Percentiles rank a stretch among this genome's conserved stretches.
phyloP scores from a whole-genome alignment of 2,329 filamentous ascomycete genomes.

The Calonectria pseudoturangicola region DNA sequence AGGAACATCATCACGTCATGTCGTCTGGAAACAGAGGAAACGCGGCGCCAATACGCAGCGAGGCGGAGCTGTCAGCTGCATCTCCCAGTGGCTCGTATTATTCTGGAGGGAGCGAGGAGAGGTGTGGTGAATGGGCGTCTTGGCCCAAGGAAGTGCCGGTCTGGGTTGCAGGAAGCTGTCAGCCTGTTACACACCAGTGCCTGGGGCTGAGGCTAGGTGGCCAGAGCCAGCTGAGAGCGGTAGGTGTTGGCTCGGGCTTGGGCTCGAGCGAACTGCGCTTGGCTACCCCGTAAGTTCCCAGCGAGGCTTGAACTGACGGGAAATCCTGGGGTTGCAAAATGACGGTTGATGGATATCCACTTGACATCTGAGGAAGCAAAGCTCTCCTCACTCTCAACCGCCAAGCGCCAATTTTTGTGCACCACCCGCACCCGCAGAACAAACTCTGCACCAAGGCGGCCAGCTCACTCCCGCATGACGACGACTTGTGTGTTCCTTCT shows the following conservation, averaged over 20 bases:
- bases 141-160: slow-evolving; percentile 23
- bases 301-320: slow-evolving; percentile 8
- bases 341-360: slow-evolving; percentile 17
- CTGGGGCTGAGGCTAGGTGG: slow-evolving; percentile 40
- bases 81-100: slow-evolving; percentile 33
- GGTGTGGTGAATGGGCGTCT: slow-evolving; percentile 2
- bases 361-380: background rate
- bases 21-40: slow-evolving; percentile 17
- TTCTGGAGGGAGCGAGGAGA: slow-evolving; percentile 12
- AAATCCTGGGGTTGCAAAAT: slow-evolving; percentile 19
- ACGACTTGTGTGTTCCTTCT: slow-evolving; percentile 15
- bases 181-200: slow-evolving; percentile 51
- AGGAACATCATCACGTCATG: slow-evolving; percentile 24
- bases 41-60: background rate
- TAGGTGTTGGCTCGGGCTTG: background rate
- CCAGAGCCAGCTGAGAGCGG: slow-evolving; percentile 17
- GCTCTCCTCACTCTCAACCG: background rate
- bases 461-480: slow-evolving; percentile 30
- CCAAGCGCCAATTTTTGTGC: slow-evolving; percentile 3
- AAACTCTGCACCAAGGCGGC: slow-evolving; percentile 24
- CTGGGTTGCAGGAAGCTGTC: slow-evolving; percentile 47
- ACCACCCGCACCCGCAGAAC: background rate
- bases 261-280: background rate
- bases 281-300: slow-evolving; percentile 2
- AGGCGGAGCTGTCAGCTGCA: slow-evolving; percentile 27